phyloP scores from a whole-genome alignment of 768 basidiomycete genomes.

The Auricularia auricula-judae region DNA sequence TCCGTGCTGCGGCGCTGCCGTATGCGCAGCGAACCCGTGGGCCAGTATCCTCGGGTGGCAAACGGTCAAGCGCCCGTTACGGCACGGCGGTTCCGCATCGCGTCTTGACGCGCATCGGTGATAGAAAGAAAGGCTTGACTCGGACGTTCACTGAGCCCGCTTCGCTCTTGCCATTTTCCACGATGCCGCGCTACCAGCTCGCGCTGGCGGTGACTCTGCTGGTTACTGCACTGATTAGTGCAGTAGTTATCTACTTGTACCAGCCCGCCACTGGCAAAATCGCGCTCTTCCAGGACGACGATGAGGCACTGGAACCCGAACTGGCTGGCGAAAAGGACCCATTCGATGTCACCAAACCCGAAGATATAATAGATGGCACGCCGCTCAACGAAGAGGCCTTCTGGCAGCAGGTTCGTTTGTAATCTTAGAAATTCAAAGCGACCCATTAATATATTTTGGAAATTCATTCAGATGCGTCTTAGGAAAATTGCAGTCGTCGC shows the following conservation, averaged over 20 bases:
- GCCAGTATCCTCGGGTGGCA: too few relatives aligned
- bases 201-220: conserved; percentile 39
- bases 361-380: conserved; percentile 57
- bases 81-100: too few relatives aligned
- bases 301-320: conserved; percentile 14
- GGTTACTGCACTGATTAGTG: conserved; percentile 32
- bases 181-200: conserved; percentile 53
- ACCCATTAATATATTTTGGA: not conserved
- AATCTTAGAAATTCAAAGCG: not conserved
- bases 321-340: conserved; percentile 33
- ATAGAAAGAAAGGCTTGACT: too few relatives aligned
- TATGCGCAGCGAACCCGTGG: too few relatives aligned
- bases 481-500: conserved; percentile 43
- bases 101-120: too few relatives aligned
- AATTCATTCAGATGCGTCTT: conserved; percentile 38
- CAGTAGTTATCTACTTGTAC: conserved; percentile 30
- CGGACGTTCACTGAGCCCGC: too few relatives aligned
- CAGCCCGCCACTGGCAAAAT: conserved; percentile 38
- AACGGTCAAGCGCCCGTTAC: too few relatives aligned
- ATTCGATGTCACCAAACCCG: conserved; percentile 61
- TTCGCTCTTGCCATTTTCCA: too few relatives aligned
- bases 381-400: conserved; percentile 52
- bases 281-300: conserved; percentile 21
- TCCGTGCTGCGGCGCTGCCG: too few relatives aligned
- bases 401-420: conserved; percentile 39